Base-by-base conservation (phyloP, 805 yeast species). In the Yarrowia hollandica region DNA sequence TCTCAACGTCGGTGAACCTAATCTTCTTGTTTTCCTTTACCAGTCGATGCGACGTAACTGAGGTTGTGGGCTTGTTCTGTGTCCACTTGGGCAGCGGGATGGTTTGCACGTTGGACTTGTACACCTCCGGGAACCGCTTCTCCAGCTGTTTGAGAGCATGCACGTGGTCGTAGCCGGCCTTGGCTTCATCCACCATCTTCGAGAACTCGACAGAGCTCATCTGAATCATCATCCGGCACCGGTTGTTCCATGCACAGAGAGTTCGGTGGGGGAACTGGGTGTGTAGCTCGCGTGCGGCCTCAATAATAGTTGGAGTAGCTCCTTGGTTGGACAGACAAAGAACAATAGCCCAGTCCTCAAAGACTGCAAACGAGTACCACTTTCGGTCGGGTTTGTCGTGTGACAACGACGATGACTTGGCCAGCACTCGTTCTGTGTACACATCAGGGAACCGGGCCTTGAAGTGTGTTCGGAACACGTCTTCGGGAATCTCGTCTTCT, bases 351-450 rank as follows among this genome's bases (percentile, higher is more conserved):
- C 58, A 52, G 44, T 35, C 44, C n/a, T 52, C 58, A 19, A 48
- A 48, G 16, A 48, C 39, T 4, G 55, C 55, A 22, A 48, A 48
- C 21, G 55, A 48, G 30, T 48, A 48, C 55, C 55, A 48, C n/a
- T 48, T 48, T 11, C 55, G n/a, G 55, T 48, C 55, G 22, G 55
- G 55, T n/a, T 48, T 48, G 55, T 48, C 55, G 12, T 48, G 55
- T n/a, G 39, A 31, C 30, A 48, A 12, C 4, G 39, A 48, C 21
- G 19, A n/a, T 8, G 39, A 31, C 15, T 16, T n/a, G 15, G 39
- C 39, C 6, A 48, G 39, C 7, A 48, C 39, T 2, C 25, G 38
- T 6, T 31, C 55, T 1, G 55, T 31, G 55, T 48, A 48, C 6
- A 48, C 39, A 16, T 33, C 39, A 1, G 55, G 55, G 15, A 48